Evolutionary conservation across 1,284 basidiomycete species (phyloP).

Genomic region (Ganoderma boninense): DNA sequence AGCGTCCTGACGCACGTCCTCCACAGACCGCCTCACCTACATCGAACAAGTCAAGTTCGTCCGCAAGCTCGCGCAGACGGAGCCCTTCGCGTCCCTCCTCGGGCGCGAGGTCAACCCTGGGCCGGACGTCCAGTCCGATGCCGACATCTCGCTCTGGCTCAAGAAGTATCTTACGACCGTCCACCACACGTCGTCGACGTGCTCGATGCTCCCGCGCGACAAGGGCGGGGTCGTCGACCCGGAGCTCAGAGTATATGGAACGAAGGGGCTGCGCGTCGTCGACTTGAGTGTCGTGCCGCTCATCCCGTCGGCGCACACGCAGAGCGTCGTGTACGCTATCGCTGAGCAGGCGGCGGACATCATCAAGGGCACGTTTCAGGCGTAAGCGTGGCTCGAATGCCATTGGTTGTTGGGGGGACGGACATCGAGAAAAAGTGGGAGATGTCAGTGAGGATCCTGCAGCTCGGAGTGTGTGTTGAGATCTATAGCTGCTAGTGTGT

Average conservation of each 20-base stretch:
- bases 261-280: slow-evolving; percentile 57
- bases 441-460: no score
- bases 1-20: background rate
- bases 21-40: slow-evolving; percentile 48
- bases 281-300: slow-evolving; percentile 55
- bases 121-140: slow-evolving; percentile 31
- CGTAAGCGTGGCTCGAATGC: no score
- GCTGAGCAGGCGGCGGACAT: slow-evolving; percentile 20
- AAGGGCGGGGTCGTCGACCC: slow-evolving; percentile 61
- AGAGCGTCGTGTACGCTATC: slow-evolving; percentile 18
- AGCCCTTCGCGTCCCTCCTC: slow-evolving; percentile 50
- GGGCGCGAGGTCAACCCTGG: slow-evolving; percentile 48
- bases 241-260: slow-evolving; percentile 62
- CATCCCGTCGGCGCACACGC: slow-evolving; percentile 14
- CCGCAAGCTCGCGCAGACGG: slow-evolving; percentile 48
- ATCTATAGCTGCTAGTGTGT: no score
- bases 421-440: no score
- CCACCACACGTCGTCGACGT: slow-evolving; percentile 37
- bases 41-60: slow-evolving; percentile 59
- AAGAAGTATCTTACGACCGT: slow-evolving; percentile 18
- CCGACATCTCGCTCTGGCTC: slow-evolving; percentile 23
- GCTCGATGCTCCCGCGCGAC: slow-evolving; percentile 56
- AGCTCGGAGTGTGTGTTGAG: no score
- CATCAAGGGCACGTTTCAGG: slow-evolving; percentile 13
- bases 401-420: no score